Evolutionary conservation across 305 asterid species (phyloP).

Genomic region (Withania somnifera): DNA sequence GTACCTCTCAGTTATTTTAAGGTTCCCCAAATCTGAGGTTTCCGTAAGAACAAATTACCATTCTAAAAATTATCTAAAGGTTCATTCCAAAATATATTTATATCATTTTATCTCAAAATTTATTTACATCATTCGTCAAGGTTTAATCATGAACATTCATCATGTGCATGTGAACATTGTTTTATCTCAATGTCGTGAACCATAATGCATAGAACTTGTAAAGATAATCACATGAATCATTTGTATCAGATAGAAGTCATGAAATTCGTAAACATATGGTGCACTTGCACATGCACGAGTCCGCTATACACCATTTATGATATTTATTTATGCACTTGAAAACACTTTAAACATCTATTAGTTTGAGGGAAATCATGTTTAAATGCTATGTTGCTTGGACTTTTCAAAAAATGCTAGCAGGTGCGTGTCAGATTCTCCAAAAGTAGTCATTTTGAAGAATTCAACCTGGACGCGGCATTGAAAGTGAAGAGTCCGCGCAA

Average conservation of each 20-base stretch:
- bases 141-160: neutral
- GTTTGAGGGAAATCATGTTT: neutral
- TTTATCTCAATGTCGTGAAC: neutral
- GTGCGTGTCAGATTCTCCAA: no score
- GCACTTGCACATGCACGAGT: neutral
- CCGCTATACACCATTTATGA: neutral
- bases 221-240: neutral
- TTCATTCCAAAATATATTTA: neutral
- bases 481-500: no score
- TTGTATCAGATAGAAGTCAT: neutral
- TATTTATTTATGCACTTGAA: neutral
- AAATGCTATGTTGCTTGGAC: no score
- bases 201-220: neutral
- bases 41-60: neutral
- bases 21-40: neutral
- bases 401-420: no score
- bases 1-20: neutral
- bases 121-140: neutral
- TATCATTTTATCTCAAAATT: neutral
- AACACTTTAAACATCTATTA: neutral
- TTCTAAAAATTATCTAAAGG: neutral
- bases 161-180: neutral
- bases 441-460: no score
- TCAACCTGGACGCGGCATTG: no score
- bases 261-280: neutral